phyloP scores from a whole-genome alignment of 2,329 filamentous ascomycete genomes.

The Colletotrichum sp. region DNA sequence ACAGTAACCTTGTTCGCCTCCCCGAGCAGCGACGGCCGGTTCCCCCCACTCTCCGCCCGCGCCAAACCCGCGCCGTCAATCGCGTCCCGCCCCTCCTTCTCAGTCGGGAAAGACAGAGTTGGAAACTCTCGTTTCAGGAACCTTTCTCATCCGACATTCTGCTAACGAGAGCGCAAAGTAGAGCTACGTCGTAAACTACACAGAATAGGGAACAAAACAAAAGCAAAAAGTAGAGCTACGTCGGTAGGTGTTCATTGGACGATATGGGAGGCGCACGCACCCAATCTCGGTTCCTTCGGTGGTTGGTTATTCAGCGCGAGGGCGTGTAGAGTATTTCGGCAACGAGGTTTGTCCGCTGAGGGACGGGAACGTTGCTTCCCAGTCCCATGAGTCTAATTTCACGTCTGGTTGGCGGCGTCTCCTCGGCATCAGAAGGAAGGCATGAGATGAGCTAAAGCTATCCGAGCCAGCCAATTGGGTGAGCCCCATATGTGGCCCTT shows the following conservation, averaged over 20 bases:
- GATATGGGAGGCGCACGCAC: not conserved
- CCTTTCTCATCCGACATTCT: not conserved
- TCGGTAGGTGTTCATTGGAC: not conserved
- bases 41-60: not conserved
- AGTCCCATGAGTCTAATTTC: not conserved
- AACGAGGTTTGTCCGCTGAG: not conserved
- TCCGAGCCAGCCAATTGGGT: not conserved
- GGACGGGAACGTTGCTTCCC: not conserved
- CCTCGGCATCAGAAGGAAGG: not conserved
- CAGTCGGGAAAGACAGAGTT: not conserved
- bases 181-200: too few relatives aligned
- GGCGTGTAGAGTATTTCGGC: not conserved
- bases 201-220: too few relatives aligned
- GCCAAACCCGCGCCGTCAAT: not conserved
- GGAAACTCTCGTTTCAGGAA: not conserved
- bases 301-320: not conserved
- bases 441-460: fast-evolving
- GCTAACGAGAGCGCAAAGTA: not conserved
- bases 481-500: not conserved
- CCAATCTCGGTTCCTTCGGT: not conserved
- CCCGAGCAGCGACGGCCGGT: not conserved
- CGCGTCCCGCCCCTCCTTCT: not conserved
- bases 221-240: not conserved
- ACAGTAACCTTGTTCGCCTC: not conserved
- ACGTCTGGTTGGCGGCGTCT: not conserved